Evolutionary conservation across 2,329 filamentous ascomycete species (phyloP).

Genomic region (Talaromyces sp.): DNA sequence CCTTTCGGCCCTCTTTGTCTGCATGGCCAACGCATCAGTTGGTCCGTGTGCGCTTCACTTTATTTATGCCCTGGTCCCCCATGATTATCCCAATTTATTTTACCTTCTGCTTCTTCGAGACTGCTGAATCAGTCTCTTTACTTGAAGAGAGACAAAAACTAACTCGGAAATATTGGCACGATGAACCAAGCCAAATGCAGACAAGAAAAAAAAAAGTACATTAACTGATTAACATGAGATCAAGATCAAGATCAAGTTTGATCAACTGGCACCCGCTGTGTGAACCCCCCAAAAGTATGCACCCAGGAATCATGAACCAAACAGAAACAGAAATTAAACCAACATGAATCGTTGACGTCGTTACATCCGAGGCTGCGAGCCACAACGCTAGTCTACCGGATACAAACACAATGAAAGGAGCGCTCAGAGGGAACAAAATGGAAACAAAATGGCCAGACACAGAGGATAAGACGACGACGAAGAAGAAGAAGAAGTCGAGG

Average conservation of each 20-base stretch:
- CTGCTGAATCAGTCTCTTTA: background rate
- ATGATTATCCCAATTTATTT: background rate
- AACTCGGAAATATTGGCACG: background rate
- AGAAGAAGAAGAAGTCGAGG: background rate
- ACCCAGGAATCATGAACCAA: constrained; percentile 4
- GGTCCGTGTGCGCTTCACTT: constrained; percentile 26
- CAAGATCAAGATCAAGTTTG: background rate
- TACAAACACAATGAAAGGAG: constrained; percentile 19
- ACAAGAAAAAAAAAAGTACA: background rate
- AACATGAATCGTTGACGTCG: constrained; percentile 50
- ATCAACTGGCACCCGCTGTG: constrained; percentile 3
- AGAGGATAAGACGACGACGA: background rate
- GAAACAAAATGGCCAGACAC: background rate
- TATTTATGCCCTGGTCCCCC: constrained; percentile 21
- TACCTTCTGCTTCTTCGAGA: background rate
- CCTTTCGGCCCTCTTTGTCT: constrained; percentile 7
- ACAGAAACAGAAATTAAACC: constrained; percentile 1
- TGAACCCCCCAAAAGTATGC: constrained; percentile 12
- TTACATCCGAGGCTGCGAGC: constrained; percentile 49
- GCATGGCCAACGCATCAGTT: constrained; percentile 29
- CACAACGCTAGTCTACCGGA: constrained; percentile 31
- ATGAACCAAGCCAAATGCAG: background rate
- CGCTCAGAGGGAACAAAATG: constrained; percentile 8
- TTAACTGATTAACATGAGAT: constrained; percentile 3
- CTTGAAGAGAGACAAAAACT: background rate